Evolutionary conservation across 768 basidiomycete genomes (phyloP), one percentile per base, ranked within the genome.

Genomic region (Naganishia kalamii): DNA sequence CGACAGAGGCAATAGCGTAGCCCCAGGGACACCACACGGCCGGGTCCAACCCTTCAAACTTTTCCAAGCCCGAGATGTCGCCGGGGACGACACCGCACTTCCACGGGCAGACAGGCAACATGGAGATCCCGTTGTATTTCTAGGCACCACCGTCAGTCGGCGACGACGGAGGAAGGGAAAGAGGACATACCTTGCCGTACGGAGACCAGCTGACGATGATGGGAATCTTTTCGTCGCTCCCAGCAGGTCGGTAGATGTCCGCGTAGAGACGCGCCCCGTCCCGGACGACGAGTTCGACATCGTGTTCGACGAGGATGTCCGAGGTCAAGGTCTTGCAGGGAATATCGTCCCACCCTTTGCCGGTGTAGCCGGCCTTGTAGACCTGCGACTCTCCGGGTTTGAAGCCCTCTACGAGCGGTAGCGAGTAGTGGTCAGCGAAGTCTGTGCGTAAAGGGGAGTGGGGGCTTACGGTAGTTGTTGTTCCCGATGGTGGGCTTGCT

Each of bases 31-130:
- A 44, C 57, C 46, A 48, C 17, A 50, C 65, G 13, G 65, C 65
- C 13, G 65, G 60, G 41, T 66, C 60, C 25, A 60, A 60, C 5
- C 33, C 65, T 33, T 66, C 46, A 47, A 49, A 61, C 11, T 35
- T 33, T 37, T 57, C 35, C 21, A 57, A 27, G 17, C 54, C 54
- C 23, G 35, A 23, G 17, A 57, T 33, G n/a, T 19, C 40, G 21
- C 35, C 54, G 37, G 37, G 35, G 19, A 35, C 35, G 6, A 57
- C 54, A 1, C 54, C 54, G 19, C 37, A 23, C 37, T 57, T 52
- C 51, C 51, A 52, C 23, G 54, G 35, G 21, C 37, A 37, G 27
- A 37, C 35, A 3, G 54, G 35, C 37, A 40, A 33, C 11, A 57
- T 40, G 23, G 19, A 37, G 21, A 57, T 23, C 10, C 51, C 51